Evolutionary conservation across 768 basidiomycete genomes (phyloP).

Genomic region (Leccinum sublutescens): DNA sequence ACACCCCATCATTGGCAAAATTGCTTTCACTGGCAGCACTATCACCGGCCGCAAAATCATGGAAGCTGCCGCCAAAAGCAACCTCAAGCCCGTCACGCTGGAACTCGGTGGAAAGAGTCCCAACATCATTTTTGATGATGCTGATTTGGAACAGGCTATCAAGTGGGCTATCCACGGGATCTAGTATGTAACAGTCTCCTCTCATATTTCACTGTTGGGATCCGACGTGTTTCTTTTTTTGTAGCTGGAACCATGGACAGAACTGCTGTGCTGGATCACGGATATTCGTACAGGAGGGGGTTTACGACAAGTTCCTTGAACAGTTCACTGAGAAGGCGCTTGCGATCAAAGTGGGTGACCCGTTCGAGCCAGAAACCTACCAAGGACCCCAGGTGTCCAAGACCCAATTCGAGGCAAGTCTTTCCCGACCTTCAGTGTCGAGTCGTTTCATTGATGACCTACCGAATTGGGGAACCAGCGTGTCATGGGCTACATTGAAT

Average conservation of each 20-base stretch:
- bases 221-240: not conserved
- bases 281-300: slow-evolving; percentile 10
- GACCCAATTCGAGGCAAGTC: slow-evolving; percentile 7
- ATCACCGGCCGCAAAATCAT: slow-evolving; percentile 12
- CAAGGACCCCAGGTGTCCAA: slow-evolving; percentile 15
- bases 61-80: slow-evolving; percentile 13
- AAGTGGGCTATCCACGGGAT: slow-evolving; percentile 12
- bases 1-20: slow-evolving; percentile 5
- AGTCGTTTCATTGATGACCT: not conserved
- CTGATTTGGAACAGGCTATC: slow-evolving; percentile 12
- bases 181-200: slow-evolving; percentile 2
- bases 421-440: no score
- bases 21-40: slow-evolving; percentile 14
- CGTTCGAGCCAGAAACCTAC: slow-evolving; percentile 4
- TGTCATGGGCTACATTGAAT: slow-evolving; percentile 13
- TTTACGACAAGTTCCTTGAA: slow-evolving; percentile 5
- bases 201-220: not conserved
- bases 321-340: slow-evolving; percentile 8
- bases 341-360: slow-evolving; percentile 9
- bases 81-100: slow-evolving; percentile 11
- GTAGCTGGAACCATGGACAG: slow-evolving; percentile 10
- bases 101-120: slow-evolving; percentile 16
- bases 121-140: slow-evolving; percentile 11
- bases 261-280: slow-evolving; percentile 12
- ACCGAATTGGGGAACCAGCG: not conserved